Base-by-base conservation (phyloP, 768 basidiomycete genomes). In the Russula ochroleuca region DNA sequence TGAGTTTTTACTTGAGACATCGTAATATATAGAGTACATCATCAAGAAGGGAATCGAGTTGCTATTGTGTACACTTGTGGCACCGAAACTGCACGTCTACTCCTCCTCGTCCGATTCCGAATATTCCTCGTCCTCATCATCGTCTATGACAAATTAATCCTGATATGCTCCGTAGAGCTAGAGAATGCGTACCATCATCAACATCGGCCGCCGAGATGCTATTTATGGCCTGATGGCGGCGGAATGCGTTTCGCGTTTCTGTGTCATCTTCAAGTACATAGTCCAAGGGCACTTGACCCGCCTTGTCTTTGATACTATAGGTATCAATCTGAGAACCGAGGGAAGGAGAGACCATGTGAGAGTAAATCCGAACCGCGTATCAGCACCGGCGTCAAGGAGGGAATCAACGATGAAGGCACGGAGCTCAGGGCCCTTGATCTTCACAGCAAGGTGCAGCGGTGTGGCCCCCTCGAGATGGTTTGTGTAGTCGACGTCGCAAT, bases 401-500 rank as follows among this genome's bases (percentile, higher is more conserved):
- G 80, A 85, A 69, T 82, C 78, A 48, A 88, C 82, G 9, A 90
- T 77, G 52, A 78, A 74, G 53, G 73, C 70, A 51, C 89, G 75
- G 23, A 85, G 72, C 33, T 84, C 87, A 2, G 72, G 73, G 64
- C 87, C 78, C 38, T 83, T 76, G 49, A 88, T 73, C 65, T 75
- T 74, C 9, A 88, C 73, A 9, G 90, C 91, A 28, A 91, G 80
- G 72, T 93, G 92, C 17, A 94, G 77, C 4, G 92, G 92, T 0
- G 92, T 94, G 8, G 85, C 84, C 10, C 80, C 80, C 53, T 87
- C 85, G 33, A 88, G 70, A 21, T 79, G 79, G 74, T 93, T 93
- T 69, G 83, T 77, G 19, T 85, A 83, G 72, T 94, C 91, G 56
- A 92, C 90, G 70, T 93, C 91, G 75, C 90, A 92, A 5, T 79